Base-by-base conservation (phyloP, 2,329 filamentous ascomycete species). In the Neofusicoccum kwambonambiense region DNA sequence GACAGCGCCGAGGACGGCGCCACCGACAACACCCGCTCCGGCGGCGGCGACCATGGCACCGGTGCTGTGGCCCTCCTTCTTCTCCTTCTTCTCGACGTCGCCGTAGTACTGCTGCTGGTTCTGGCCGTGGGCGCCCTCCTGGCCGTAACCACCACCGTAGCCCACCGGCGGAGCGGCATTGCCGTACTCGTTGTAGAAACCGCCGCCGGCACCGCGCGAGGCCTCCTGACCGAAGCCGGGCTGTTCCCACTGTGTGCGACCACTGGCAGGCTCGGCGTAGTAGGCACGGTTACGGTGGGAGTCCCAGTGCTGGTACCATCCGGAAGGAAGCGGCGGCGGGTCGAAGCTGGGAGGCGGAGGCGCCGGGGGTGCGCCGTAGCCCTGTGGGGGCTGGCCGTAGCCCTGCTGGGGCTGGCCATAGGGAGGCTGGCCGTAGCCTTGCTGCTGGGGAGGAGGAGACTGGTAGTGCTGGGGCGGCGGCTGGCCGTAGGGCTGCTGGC, bases 291-390 rank as follows among this genome's bases (percentile, higher is more conserved):
- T 84, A 66, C 82, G 79, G 65, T 80, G 81, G 65, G 85, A 82
- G 68, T 90, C 88, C 76, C 84, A 90, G 74, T 89, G 84, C 27
- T 86, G 80, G 34, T 80, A 77, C 88, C 88, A 90, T 69, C 88
- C 88, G 57, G 80, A 72, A 27, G 88, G 82, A 8, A 65, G 63
- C 12, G 68, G 89, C 78, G 66, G 84, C 79, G 27, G 87, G 83
- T 77, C 73, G 65, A 71, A 76, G 64, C 67, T 67, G 5, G 72
- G 71, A 7, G 74, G 74, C 45, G 73, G 73, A 4, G 72, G 71
- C 11, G 74, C 71, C 12, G 72, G 67, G 8, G 69, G 66, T 2
- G 68, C 52, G 54, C 67, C 70, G 62, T 72, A 73, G 12, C 52
- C 60, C 2, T 47, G 27, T 3, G 4, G 54, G 12, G 65, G 65